phyloP scores from a whole-genome alignment of 139 green algal genomes.

The Tetradesmus lagerheimii region DNA sequence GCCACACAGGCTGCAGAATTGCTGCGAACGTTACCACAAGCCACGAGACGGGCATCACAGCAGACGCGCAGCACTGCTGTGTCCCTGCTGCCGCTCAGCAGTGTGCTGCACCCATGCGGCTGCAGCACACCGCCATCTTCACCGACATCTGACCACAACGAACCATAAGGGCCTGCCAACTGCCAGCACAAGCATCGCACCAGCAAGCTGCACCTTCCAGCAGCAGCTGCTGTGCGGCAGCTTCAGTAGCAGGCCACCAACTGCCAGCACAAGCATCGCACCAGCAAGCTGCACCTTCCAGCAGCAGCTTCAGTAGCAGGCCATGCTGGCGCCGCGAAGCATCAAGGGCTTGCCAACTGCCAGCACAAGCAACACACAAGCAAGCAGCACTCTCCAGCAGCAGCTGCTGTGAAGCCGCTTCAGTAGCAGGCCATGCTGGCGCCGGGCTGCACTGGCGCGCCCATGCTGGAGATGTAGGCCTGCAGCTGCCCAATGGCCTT shows the following conservation, averaged over 20 bases:
- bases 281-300: not conserved
- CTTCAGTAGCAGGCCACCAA: no score
- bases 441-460: not conserved
- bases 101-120: not conserved
- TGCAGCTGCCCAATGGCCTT: conserved; percentile 20
- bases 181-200: not conserved
- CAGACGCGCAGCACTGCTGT: not conserved
- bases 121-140: not conserved
- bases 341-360: not conserved
- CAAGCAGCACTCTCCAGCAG: not conserved
- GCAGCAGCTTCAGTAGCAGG: not conserved
- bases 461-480: not conserved
- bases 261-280: not conserved
- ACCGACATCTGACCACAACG: no score
- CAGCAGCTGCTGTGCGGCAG: not conserved
- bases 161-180: no score
- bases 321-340: no score
- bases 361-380: not conserved
- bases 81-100: not conserved
- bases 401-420: not conserved
- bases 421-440: not conserved
- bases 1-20: not conserved
- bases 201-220: not conserved
- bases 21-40: not conserved
- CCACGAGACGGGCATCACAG: no score